Base-by-base conservation (phyloP, 2,329 filamentous ascomycete genomes). In the Fusarium nisikadoi region DNA sequence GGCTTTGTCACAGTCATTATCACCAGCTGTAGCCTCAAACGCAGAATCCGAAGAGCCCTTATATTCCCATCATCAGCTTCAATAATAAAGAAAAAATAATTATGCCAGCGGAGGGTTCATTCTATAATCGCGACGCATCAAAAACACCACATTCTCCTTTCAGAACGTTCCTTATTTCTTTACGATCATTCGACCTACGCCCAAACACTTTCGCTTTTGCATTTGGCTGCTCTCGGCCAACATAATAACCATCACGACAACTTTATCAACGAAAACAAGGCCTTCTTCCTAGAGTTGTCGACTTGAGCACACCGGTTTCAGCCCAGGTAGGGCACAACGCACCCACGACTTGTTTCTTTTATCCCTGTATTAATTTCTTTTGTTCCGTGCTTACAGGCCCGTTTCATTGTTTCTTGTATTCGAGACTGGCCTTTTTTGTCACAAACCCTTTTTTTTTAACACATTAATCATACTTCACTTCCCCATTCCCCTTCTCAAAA, bases 51-150 rank as follows among this genome's bases (percentile, higher is more conserved):
- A 71, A 33, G 76, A 78, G 35, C 62, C 68, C n/a, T 67, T 75
- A 36, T 78, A 78, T 57, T 62, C 74, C 23, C 87, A 88, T 83
- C 86, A 88, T 83, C 86, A 88, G 83, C 86, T 86, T 83, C 81
- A 84, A 84, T 87, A 84, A 80, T 83, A 85, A 60, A 56, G 58
- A 41, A 38, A 38, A 60, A 54, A 65, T 60, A 46, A 41, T 52
- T 43, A 49, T 41, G 43, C 59, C 56, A 49, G 45, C 41, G 38
- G 54, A 71, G 53, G 65, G 42, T 38, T 49, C 41, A 73, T 50
- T 69, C 42, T 55, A 73, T 42, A 55, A 58, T 58, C 25, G 47
- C 53, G 39, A 66, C 62, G 25, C 57, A 59, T 54, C 62, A 54
- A 35, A 64, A 57, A 50, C 63, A 64, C 42, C 45, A 60, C 36